Conservation (phyloP, 345 rosid species). For the Populus euphratica region DNA sequence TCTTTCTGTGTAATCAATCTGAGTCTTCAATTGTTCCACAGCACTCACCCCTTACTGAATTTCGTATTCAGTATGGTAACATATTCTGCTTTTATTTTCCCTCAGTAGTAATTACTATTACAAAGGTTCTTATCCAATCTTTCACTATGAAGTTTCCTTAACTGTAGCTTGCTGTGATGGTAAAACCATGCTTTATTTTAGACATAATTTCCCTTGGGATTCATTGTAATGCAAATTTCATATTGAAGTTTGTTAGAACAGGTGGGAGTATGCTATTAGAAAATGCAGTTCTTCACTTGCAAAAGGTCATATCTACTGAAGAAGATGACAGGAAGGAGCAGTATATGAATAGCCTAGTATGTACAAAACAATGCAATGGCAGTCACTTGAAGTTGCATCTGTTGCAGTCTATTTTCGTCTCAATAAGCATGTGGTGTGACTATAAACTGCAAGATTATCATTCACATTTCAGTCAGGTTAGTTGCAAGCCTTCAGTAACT, state of each 20-base stretch:
- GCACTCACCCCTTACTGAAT: background rate
- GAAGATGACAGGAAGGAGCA: constrained; percentile 49
- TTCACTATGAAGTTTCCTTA: background rate
- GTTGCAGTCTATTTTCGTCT: constrained; percentile 50
- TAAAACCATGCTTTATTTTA: background rate
- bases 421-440: constrained; percentile 75
- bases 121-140: background rate
- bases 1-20: background rate
- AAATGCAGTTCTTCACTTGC: constrained; percentile 53
- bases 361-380: constrained; percentile 48
- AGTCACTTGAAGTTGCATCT: constrained; percentile 41
- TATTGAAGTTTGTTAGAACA: constrained; percentile 70
- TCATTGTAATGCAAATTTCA: constrained; percentile 19
- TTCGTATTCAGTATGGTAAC: background rate
- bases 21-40: background rate
- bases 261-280: constrained; percentile 64
- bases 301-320: constrained; percentile 44
- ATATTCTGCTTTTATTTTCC: background rate
- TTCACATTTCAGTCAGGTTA: constrained; percentile 74
- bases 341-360: constrained; percentile 52
- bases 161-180: background rate
- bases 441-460: constrained; percentile 76
- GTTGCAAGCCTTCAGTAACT: constrained; percentile 22
- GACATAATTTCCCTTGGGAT: background rate
- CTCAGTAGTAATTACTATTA: background rate